These are phyloP conservation scores for Cubamyces lactineus DNA, from an alignment of 768 basidiomycete genomes.

Conservation along the genomic window DNA sequence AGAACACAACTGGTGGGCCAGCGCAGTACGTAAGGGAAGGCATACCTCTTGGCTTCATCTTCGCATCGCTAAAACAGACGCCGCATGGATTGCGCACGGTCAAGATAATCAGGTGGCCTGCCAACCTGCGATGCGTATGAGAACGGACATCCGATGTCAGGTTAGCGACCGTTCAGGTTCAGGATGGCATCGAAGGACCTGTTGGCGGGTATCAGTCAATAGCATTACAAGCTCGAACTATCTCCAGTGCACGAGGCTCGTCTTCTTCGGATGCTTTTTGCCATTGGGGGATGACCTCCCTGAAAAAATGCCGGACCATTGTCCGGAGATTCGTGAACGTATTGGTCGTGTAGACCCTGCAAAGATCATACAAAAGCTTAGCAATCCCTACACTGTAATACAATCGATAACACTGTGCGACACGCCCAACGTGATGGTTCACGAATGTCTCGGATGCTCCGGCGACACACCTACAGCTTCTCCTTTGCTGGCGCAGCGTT, in stretches of 20 bases:
- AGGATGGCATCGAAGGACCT: background rate
- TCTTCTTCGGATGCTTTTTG: background rate
- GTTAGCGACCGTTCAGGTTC: background rate
- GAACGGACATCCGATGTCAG: background rate
- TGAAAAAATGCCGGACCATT: background rate
- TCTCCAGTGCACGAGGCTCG: constrained; percentile 4
- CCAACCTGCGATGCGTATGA: background rate
- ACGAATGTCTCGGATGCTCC: background rate
- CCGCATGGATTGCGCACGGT: background rate
- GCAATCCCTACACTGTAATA: constrained; percentile 2
- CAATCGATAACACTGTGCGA: background rate
- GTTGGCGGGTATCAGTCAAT: background rate
- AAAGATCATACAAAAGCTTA: background rate
- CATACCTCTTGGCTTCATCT: background rate
- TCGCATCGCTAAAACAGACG: constrained; percentile 1
- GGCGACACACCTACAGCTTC: constrained; percentile 15
- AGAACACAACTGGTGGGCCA: background rate
- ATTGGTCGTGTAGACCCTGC: background rate
- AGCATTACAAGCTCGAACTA: background rate
- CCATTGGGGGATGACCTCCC: background rate
- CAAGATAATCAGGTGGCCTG: constrained; percentile 1
- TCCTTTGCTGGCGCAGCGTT: background rate
- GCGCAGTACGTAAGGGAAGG: background rate
- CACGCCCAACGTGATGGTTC: background rate
- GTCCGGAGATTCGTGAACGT: background rate